phyloP scores from a whole-genome alignment of 805 yeast genomes.

The Cyberlindnera maritima region DNA sequence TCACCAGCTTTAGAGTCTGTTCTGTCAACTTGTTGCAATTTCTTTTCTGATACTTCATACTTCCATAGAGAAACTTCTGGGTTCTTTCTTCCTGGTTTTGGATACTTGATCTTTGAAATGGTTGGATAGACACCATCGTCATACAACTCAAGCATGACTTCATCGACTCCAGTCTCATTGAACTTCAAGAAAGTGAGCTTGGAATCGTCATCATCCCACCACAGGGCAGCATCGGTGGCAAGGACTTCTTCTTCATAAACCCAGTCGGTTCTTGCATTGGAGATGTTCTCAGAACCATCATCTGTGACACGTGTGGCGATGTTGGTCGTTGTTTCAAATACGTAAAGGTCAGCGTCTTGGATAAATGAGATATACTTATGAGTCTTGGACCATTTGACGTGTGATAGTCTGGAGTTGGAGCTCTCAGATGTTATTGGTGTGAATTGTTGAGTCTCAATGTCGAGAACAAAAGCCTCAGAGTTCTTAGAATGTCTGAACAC shows the following conservation, averaged over 20 bases:
- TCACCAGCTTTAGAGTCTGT: constrained; percentile 34
- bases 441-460: constrained; percentile 37
- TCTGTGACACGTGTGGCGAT: constrained; percentile 25
- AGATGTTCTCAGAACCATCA: constrained; percentile 51
- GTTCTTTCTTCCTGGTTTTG: constrained; percentile 67
- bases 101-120: constrained; percentile 51
- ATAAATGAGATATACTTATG: constrained; percentile 57
- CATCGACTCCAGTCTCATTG: constrained; percentile 58
- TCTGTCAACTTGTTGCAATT: constrained; percentile 15
- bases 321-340: constrained; percentile 36
- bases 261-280: constrained; percentile 80
- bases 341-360: constrained; percentile 50
- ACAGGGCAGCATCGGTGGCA: constrained; percentile 53
- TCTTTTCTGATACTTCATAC: constrained; percentile 35
- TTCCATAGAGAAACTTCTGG: constrained; percentile 51
- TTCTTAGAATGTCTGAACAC: constrained; percentile 72
- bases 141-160: constrained; percentile 50
- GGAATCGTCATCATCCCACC: constrained; percentile 72
- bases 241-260: constrained; percentile 81
- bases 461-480: constrained; percentile 61
- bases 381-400: constrained; percentile 61
- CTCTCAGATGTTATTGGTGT: constrained; percentile 30
- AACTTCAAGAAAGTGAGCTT: constrained; percentile 51
- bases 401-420: constrained; percentile 27
- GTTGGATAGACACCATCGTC: constrained; percentile 47